phyloP scores from a whole-genome alignment of 108 stramenopile genomes.

The Fistulifera pelliculosa region DNA sequence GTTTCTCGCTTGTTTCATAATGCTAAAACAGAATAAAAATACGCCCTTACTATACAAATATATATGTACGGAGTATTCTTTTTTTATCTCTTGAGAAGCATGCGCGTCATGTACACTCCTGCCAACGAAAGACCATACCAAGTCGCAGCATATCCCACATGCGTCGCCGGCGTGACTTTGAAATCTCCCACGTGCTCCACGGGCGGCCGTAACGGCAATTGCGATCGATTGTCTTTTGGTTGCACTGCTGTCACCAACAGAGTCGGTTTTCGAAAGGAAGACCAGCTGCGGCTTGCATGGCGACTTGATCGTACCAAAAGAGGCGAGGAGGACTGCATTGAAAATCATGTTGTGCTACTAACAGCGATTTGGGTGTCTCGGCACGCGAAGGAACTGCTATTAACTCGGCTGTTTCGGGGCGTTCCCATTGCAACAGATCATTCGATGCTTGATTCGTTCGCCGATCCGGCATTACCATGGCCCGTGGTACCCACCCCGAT shows the following conservation, averaged over 20 bases:
- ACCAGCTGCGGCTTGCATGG: constrained; percentile 47
- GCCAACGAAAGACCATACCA: constrained; percentile 81
- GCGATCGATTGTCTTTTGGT: constrained; percentile 4
- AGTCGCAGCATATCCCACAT: constrained; percentile 78
- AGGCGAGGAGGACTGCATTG: constrained; percentile 35
- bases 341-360: constrained; percentile 33
- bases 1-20: too few relatives aligned
- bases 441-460: constrained; percentile 5
- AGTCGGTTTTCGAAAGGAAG: too few relatives aligned
- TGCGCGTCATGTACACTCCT: constrained; percentile 75
- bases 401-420: constrained; percentile 40
- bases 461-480: constrained; percentile 20
- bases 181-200: constrained; percentile 58
- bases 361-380: constrained; percentile 24
- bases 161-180: constrained; percentile 63
- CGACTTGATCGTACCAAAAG: constrained; percentile 63
- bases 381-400: too few relatives aligned
- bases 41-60: too few relatives aligned
- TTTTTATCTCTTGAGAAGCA: too few relatives aligned
- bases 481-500: constrained; percentile 81
- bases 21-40: too few relatives aligned
- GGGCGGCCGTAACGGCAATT: constrained; percentile 25
- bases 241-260: neutral
- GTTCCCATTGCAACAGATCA: constrained; percentile 26
- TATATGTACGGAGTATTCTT: too few relatives aligned